These are phyloP conservation scores for Fusarium liriodendri DNA, from an alignment of 2,329 filamentous ascomycete genomes.

Conservation along the genomic window DNA sequence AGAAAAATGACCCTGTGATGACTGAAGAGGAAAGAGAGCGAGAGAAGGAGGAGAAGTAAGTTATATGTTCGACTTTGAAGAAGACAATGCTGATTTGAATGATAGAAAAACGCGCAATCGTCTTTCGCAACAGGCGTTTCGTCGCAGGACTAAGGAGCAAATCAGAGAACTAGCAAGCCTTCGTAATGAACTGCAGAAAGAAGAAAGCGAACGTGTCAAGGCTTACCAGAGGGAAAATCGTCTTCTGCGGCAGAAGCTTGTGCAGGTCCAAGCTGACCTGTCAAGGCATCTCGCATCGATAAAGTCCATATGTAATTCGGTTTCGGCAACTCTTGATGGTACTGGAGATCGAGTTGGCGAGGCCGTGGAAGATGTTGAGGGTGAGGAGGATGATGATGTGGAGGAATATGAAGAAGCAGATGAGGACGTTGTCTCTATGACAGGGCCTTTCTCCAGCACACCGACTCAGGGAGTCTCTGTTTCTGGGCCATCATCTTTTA, in stretches of 20 bases:
- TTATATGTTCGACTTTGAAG: not conserved
- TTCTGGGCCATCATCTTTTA: not conserved
- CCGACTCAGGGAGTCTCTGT: not conserved
- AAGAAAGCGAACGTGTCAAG: slow-evolving; percentile 39
- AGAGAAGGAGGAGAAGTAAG: slow-evolving; percentile 27
- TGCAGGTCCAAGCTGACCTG: slow-evolving; percentile 45
- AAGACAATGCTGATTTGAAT: not conserved
- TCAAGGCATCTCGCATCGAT: slow-evolving; percentile 39
- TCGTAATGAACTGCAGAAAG: slow-evolving; percentile 35
- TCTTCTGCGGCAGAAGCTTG: slow-evolving; percentile 40
- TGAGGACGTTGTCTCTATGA: not conserved
- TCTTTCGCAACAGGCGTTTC: slow-evolving; percentile 47
- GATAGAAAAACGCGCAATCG: slow-evolving; percentile 48
- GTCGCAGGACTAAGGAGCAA: slow-evolving; percentile 45
- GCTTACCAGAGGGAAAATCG: slow-evolving; percentile 43
- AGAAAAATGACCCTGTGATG: not conserved
- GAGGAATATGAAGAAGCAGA: not conserved
- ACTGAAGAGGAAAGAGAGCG: not conserved
- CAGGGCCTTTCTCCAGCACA: not conserved
- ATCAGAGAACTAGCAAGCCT: slow-evolving; percentile 41
- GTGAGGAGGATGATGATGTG: not conserved
- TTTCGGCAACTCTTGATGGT: slow-evolving; percentile 40
- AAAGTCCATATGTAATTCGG: slow-evolving; percentile 40
- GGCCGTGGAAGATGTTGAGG: not conserved
- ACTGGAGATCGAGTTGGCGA: not conserved